A percentile compares a stretch with the other conserved stretches of the same genome.
Evolutionary conservation across 2,329 filamentous ascomycete genomes (phyloP).

Genomic region (Hymenoscyphus linearis): DNA sequence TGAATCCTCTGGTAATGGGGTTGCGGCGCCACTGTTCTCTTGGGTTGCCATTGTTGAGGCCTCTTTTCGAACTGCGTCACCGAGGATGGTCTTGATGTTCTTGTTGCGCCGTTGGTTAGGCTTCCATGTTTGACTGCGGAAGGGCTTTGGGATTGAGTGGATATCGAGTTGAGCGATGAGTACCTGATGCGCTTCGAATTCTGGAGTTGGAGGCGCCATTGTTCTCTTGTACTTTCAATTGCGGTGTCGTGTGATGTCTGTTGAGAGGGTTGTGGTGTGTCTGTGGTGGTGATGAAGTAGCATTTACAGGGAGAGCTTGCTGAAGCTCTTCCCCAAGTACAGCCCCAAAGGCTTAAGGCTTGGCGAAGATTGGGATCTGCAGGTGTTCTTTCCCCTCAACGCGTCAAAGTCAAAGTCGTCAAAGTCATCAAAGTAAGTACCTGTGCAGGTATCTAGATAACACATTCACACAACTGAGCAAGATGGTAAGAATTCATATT

Average conservation of each 20-base stretch:
- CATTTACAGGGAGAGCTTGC: background rate
- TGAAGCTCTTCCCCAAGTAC: background rate
- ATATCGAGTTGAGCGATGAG: slow-evolving; percentile 92
- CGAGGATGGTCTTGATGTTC: slow-evolving; percentile 94
- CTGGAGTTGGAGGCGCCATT: slow-evolving; percentile 29
- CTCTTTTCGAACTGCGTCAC: slow-evolving; percentile 82
- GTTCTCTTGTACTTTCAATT: background rate
- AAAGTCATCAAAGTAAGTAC: no score
- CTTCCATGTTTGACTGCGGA: slow-evolving; percentile 87
- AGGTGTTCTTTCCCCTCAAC: slow-evolving; percentile 3
- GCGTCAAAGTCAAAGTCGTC: no score
- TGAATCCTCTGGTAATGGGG: slow-evolving; percentile 51
- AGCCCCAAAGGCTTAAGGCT: slow-evolving; percentile 9
- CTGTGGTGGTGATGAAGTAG: background rate
- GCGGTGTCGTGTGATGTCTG: background rate
- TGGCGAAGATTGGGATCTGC: background rate
- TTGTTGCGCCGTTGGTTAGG: slow-evolving; percentile 96
- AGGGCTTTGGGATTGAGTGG: slow-evolving; percentile 76
- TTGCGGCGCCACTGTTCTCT: slow-evolving; percentile 74
- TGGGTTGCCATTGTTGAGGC: slow-evolving; percentile 80
- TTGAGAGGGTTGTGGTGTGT: background rate
- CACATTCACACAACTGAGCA: background rate
- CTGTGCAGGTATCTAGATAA: background rate
- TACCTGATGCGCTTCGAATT: slow-evolving; percentile 66
- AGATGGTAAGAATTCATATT: slow-evolving; percentile 5